Conservation (phyloP, 2,329 filamentous ascomycete genomes). For the Chrysoporthe austroafricana region DNA sequence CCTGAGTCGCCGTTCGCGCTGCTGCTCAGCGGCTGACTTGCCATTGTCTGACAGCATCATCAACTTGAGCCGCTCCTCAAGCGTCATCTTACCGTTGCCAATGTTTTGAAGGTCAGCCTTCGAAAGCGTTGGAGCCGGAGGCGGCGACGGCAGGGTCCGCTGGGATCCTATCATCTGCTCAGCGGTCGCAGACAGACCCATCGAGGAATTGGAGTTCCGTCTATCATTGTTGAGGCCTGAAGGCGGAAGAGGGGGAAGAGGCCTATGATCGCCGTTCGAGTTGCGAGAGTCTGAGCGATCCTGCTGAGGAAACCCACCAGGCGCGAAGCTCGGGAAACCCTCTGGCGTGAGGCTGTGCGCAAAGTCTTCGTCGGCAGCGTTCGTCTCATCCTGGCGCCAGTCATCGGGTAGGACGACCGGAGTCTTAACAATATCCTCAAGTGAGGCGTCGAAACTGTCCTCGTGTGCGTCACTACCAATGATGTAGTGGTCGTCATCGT, state of each 20-base stretch:
- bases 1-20: slow-evolving; percentile 71
- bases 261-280: slow-evolving; percentile 81
- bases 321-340: slow-evolving; percentile 46
- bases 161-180: slow-evolving; percentile 71
- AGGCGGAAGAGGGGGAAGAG: slow-evolving; percentile 79
- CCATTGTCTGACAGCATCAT: slow-evolving; percentile 83
- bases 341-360: slow-evolving; percentile 72
- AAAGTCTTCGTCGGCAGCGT: slow-evolving; percentile 65
- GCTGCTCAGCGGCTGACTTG: slow-evolving; percentile 65
- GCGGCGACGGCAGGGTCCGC: slow-evolving; percentile 73
- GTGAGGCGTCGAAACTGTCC: slow-evolving; percentile 93
- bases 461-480: slow-evolving; percentile 67
- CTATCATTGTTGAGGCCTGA: slow-evolving; percentile 49
- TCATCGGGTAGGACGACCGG: slow-evolving; percentile 97
- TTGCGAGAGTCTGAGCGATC: slow-evolving; percentile 72
- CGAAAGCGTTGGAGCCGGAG: slow-evolving; percentile 64
- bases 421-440: slow-evolving; percentile 96
- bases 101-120: slow-evolving; percentile 81
- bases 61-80: slow-evolving; percentile 83
- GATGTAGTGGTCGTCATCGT: slow-evolving; percentile 64
- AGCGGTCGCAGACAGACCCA: slow-evolving; percentile 69
- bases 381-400: slow-evolving; percentile 73
- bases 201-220: slow-evolving; percentile 59
- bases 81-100: slow-evolving; percentile 72
- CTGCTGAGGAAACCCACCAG: slow-evolving; percentile 57